These are phyloP conservation scores for Trichoderma sp. DNA, from an alignment of 2,329 filamentous ascomycete species.

Conservation along the genomic window DNA sequence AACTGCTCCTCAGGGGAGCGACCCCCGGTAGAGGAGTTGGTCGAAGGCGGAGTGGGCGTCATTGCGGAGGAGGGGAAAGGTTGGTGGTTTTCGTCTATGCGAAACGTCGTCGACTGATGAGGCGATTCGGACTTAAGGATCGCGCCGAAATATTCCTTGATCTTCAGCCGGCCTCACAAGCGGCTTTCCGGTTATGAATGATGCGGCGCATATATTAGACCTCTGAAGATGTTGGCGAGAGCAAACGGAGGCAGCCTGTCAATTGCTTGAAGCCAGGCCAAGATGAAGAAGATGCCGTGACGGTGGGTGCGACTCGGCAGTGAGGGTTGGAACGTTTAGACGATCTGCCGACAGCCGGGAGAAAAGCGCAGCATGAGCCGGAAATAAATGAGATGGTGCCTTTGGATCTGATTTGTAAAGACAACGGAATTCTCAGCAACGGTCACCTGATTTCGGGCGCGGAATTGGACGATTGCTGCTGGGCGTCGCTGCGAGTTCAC, in stretches of 20 bases:
- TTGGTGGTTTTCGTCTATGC: not conserved
- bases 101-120: conserved; percentile 10
- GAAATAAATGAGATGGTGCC: not conserved
- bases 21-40: conserved; percentile 71
- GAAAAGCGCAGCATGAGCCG: not conserved
- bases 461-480: not conserved
- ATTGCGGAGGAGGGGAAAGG: conserved; percentile 44
- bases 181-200: conserved; percentile 20
- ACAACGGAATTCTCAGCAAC: not conserved
- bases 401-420: not conserved
- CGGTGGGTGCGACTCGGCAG: not conserved
- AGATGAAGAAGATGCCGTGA: not conserved
- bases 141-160: not conserved
- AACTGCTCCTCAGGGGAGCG: conserved; percentile 86
- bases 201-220: conserved; percentile 23
- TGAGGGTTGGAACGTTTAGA: not conserved
- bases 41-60: conserved; percentile 77
- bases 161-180: conserved; percentile 26
- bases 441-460: not conserved
- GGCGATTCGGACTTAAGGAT: conserved; percentile 25
- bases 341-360: not conserved
- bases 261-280: conserved; percentile 22
- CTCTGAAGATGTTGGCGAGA: conserved; percentile 14
- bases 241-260: conserved; percentile 13
- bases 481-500: conserved; percentile 1